Evolutionary conservation across 305 asterid genomes (phyloP).

Genomic region (Fraxinus latifolia): DNA sequence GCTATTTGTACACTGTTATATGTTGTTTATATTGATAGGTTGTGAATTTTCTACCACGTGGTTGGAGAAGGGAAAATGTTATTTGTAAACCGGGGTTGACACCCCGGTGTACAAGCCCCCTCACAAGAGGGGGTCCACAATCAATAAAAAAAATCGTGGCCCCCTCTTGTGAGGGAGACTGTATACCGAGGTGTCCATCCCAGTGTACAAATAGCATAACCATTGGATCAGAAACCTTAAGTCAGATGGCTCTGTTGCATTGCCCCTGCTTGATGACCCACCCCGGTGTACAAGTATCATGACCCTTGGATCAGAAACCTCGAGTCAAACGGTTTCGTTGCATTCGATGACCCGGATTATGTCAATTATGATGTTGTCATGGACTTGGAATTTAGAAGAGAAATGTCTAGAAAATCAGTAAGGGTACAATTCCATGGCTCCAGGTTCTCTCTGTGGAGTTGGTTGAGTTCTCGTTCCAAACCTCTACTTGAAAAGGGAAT

Average conservation of each 20-base stretch:
- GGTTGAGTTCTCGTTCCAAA: constrained; percentile 42
- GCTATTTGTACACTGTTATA: background rate
- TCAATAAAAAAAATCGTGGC: too few species aligned
- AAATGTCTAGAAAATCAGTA: constrained; percentile 41
- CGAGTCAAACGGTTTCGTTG: constrained; percentile 51
- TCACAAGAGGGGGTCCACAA: too few species aligned
- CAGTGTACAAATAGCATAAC: too few species aligned
- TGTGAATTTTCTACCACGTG: constrained; percentile 63
- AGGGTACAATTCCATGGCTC: constrained; percentile 56
- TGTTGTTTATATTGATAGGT: constrained; percentile 13
- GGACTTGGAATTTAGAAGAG: constrained; percentile 53
- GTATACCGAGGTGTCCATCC: too few species aligned
- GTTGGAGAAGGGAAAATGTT: constrained; percentile 39
- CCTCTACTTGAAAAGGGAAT: constrained; percentile 23
- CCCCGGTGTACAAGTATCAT: too few species aligned
- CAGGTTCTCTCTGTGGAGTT: constrained; percentile 55
- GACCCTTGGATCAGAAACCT: constrained; percentile 32
- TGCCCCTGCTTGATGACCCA: too few species aligned
- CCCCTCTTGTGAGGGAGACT: too few species aligned
- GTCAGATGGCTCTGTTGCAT: too few species aligned
- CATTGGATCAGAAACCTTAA: too few species aligned
- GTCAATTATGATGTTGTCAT: constrained; percentile 28
- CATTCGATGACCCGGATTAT: constrained; percentile 39
- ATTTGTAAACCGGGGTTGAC: too few species aligned
- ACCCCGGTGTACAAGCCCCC: too few species aligned